These are phyloP conservation scores for Antrodiella citrinella DNA, from an alignment of 768 basidiomycete genomes.

Conservation along the genomic window DNA sequence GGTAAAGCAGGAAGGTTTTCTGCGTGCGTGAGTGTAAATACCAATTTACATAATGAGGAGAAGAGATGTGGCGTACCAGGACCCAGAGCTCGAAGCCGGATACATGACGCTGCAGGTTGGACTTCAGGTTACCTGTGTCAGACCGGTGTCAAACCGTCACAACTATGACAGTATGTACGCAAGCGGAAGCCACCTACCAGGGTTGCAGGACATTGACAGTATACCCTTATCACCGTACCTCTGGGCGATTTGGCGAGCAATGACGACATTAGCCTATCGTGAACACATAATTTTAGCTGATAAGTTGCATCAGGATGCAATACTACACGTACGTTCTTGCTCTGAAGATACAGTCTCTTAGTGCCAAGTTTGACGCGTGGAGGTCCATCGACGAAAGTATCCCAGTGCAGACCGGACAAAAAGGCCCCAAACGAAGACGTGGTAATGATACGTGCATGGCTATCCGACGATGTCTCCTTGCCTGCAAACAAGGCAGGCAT, in stretches of 20 bases:
- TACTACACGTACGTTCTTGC: constrained; percentile 32
- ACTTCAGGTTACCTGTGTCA: neutral
- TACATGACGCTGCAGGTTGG: constrained; percentile 3
- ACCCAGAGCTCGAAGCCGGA: constrained; percentile 6
- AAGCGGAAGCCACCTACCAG: constrained; percentile 25
- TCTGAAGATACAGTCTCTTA: constrained; percentile 21
- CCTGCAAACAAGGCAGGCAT: constrained; percentile 38
- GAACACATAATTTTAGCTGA: neutral
- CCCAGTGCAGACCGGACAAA: constrained; percentile 28
- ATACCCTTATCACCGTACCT: constrained; percentile 38
- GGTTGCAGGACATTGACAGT: constrained; percentile 37
- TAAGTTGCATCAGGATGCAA: neutral
- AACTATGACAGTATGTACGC: neutral
- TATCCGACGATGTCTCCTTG: constrained; percentile 29
- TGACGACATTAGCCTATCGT: constrained; percentile 34
- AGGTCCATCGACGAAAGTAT: constrained; percentile 25
- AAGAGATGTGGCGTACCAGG: constrained; percentile 2
- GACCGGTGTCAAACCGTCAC: neutral
- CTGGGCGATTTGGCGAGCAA: constrained; percentile 34
- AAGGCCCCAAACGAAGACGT: constrained; percentile 33
- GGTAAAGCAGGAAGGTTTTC: constrained; percentile 19
- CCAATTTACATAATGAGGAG: neutral
- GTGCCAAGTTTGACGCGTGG: constrained; percentile 11
- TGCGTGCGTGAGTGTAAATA: neutral
- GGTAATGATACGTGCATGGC: constrained; percentile 40